Evolutionary conservation across 805 yeast species (phyloP), one percentile per base, ranked within the genome.

Genomic region (Metschnikowia matae): DNA sequence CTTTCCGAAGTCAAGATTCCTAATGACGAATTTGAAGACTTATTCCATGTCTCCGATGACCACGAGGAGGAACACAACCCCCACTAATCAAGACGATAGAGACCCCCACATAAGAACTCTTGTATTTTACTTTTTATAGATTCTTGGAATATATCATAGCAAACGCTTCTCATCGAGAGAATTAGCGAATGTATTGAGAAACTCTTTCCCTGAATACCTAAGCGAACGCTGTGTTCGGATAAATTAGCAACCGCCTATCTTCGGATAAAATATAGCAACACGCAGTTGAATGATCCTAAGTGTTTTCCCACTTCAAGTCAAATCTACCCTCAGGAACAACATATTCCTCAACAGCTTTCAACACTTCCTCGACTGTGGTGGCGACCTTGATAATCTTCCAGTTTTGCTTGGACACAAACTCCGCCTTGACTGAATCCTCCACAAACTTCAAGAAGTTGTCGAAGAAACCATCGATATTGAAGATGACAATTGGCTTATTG

Each of bases 381-480:
- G 90, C 95, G 38, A 85, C 85, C 49, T 80, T 79, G 49, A 89
- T 73, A 54, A 89, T 86, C 34, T 76, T 76, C 34, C 87, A 83
- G 63, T 87, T 86, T 56, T 78, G 80, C 56, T 70, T 73, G 38
- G 85, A 78, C 50, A 89, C 84, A 60, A 89, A 89, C 3, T 90
- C 92, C 39, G 74, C 70, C 13, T 73, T 65, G 40, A 86, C 80
- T 7, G 91, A 76, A 50, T 76, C 80, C 32, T 74, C 65, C 52
- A 89, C 70, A 59, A 88, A 89, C 45, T 65, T 69, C 56, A 89
- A 67, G 50, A 89, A 75, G 34, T 79, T 80, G 65, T 89, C 89
- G 66, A 80, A 89, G 65, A 87, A 89, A 0, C 96, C 96, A 67
- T 85, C 77, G 48, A 85, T 77, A 68, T 89, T 89, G 69, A 83